These are phyloP conservation scores for Pseudotulostoma volvatum DNA, from an alignment of 495 filamentous ascomycete genomes.

Conservation along the genomic window DNA sequence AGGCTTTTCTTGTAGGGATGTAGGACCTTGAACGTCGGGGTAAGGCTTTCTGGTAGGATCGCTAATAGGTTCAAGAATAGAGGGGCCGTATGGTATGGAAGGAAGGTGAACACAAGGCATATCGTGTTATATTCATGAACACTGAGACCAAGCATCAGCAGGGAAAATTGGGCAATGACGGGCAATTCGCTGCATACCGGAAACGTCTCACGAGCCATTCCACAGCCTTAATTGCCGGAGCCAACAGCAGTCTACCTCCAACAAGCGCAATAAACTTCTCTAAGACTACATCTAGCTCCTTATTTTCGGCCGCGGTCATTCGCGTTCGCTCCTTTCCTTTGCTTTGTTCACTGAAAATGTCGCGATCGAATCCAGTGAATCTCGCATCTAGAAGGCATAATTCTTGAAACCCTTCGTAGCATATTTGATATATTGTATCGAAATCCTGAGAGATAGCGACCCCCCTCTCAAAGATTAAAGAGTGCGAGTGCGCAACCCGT, in stretches of 20 bases:
- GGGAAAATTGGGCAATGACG: constrained; percentile 5
- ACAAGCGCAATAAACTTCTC: constrained; percentile 68
- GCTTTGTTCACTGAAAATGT: constrained; percentile 82
- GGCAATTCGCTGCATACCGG: too few species aligned
- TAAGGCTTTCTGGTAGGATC: constrained; percentile 56
- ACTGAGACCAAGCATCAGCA: constrained; percentile 31
- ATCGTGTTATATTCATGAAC: constrained; percentile 81
- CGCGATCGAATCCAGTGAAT: constrained; percentile 50
- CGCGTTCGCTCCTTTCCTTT: constrained; percentile 70
- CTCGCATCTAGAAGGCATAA: constrained; percentile 69
- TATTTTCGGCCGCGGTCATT: constrained; percentile 67
- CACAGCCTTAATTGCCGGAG: constrained; percentile 71
- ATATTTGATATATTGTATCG: constrained; percentile 72
- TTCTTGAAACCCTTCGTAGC: constrained; percentile 75
- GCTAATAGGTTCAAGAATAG: constrained; percentile 68
- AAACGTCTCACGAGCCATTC: constrained; percentile 93
- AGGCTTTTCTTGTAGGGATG: constrained; percentile 65
- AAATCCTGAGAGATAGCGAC: constrained; percentile 74
- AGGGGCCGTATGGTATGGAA: constrained; percentile 76
- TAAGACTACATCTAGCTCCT: constrained; percentile 57
- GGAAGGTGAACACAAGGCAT: constrained; percentile 65
- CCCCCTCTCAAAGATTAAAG: constrained; percentile 72
- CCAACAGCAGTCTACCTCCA: constrained; percentile 58
- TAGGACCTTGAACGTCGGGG: constrained; percentile 65
- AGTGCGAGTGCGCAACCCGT: constrained; percentile 75